A percentile compares a stretch with the other conserved stretches of the same genome.
Evolutionary conservation across 75 land plant species (phyloP).

Genomic region (Cunninghamia lanceolata): DNA sequence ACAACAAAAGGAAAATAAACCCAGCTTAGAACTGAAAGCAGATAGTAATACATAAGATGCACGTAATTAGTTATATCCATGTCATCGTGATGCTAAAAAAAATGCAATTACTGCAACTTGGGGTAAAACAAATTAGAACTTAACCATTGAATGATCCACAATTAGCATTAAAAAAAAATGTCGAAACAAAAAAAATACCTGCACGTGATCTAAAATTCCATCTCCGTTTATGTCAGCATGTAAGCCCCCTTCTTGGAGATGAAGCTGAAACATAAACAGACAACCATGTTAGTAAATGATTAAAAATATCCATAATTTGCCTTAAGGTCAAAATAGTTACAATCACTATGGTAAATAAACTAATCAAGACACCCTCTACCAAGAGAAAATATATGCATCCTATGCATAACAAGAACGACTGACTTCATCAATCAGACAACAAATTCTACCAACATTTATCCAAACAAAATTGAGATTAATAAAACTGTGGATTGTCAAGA

Average conservation of each 20-base stretch:
- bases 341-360: neutral
- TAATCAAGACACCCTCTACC: neutral
- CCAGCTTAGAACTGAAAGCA: neutral
- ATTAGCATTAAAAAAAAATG: neutral
- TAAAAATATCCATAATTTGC: neutral
- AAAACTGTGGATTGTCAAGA: neutral
- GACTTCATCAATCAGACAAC: neutral
- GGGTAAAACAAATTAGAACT: neutral
- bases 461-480: neutral
- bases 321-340: neutral
- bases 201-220: conserved; percentile 98
- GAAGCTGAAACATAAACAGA: conserved; percentile 59
- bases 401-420: neutral
- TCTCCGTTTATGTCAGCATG: conserved; percentile 99
- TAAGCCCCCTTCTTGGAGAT: conserved; percentile 89
- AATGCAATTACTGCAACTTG: neutral
- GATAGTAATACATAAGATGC: neutral
- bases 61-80: neutral
- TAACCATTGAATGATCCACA: neutral
- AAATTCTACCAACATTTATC: neutral
- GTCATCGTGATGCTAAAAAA: neutral
- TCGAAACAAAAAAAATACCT: conserved; percentile 45
- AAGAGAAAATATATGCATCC: neutral
- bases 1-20: neutral
- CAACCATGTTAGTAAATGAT: neutral